Conservation (phyloP, 345 rosid genomes). For the Salix brachista region DNA sequence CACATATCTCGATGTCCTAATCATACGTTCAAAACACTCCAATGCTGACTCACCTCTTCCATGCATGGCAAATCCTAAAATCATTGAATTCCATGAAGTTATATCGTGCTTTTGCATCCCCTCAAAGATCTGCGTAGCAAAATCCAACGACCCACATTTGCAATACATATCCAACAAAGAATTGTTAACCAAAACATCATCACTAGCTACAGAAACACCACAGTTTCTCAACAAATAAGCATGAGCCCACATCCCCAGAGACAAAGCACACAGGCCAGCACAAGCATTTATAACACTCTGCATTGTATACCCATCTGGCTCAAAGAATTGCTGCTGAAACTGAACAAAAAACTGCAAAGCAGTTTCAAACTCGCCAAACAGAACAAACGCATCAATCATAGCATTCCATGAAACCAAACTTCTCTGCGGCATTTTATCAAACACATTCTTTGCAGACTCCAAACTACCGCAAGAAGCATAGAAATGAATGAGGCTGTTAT, state of each 20-base stretch:
- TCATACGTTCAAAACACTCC: constrained; percentile 46
- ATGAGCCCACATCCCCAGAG: constrained; percentile 72
- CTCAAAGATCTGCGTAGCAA: constrained; percentile 60
- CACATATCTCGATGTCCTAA: constrained; percentile 23
- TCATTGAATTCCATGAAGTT: constrained; percentile 75
- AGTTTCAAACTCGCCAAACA: constrained; percentile 45
- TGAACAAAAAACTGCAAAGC: constrained; percentile 48
- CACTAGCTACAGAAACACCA: constrained; percentile 23
- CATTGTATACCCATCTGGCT: constrained; percentile 68
- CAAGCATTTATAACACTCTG: constrained; percentile 68
- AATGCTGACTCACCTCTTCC: constrained; percentile 53
- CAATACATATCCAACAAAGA: constrained; percentile 78
- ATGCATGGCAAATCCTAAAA: constrained; percentile 72
- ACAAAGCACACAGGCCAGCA: constrained; percentile 61
- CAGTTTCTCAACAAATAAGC: constrained; percentile 47
- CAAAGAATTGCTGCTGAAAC: constrained; percentile 43
- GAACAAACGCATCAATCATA: constrained; percentile 66
- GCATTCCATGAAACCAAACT: constrained; percentile 77
- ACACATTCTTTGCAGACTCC: constrained; percentile 50
- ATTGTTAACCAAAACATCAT: constrained; percentile 50
- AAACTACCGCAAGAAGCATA: constrained; percentile 65
- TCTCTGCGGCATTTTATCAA: constrained; percentile 57
- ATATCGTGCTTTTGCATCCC: constrained; percentile 55
- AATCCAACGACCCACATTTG: constrained; percentile 60
- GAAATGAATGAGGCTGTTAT: constrained; percentile 73